Conservation (phyloP, 2,329 filamentous ascomycete species). For the Lachnellula hyalina region DNA sequence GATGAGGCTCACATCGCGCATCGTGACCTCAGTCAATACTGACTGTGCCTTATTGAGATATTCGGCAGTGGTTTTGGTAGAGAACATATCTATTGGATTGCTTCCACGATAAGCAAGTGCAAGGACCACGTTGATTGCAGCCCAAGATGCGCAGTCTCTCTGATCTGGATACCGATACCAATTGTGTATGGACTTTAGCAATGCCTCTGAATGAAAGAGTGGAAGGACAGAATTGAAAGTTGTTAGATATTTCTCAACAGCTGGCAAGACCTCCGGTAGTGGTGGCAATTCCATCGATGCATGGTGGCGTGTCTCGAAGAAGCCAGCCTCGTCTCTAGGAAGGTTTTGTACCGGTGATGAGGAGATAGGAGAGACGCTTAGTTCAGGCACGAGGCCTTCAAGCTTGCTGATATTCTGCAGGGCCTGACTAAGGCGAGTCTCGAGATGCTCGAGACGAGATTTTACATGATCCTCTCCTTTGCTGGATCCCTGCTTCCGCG, state of each 20-base stretch:
- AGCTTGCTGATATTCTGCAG: conserved; percentile 3
- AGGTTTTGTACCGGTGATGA: not conserved
- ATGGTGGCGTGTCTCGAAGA: conserved; percentile 1
- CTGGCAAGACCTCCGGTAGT: conserved; percentile 20
- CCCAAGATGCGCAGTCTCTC: conserved; percentile 27
- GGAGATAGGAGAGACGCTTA: not conserved
- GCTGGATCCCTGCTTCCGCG: conserved; percentile 15
- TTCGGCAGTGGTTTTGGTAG: conserved; percentile 7
- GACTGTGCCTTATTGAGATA: conserved; percentile 29
- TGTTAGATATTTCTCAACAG: conserved; percentile 18
- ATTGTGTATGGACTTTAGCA: conserved; percentile 19
- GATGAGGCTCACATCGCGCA: conserved; percentile 25
- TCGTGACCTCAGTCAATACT: conserved; percentile 25
- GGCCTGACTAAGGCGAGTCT: conserved; percentile 6
- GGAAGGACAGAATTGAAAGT: conserved; percentile 23
- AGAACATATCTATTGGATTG: conserved; percentile 9
- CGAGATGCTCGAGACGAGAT: conserved; percentile 8
- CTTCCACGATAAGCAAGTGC: conserved; percentile 24
- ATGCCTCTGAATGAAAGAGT: conserved; percentile 22
- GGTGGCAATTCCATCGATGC: conserved; percentile 22
- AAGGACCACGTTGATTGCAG: conserved; percentile 30
- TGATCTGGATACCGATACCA: conserved; percentile 17
- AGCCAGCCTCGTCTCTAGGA: not conserved
- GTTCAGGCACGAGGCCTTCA: conserved; percentile 9
- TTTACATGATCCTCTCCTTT: conserved; percentile 8